phyloP scores from a whole-genome alignment of 306 rosid species.

The Casuarina cunninghamiana region DNA sequence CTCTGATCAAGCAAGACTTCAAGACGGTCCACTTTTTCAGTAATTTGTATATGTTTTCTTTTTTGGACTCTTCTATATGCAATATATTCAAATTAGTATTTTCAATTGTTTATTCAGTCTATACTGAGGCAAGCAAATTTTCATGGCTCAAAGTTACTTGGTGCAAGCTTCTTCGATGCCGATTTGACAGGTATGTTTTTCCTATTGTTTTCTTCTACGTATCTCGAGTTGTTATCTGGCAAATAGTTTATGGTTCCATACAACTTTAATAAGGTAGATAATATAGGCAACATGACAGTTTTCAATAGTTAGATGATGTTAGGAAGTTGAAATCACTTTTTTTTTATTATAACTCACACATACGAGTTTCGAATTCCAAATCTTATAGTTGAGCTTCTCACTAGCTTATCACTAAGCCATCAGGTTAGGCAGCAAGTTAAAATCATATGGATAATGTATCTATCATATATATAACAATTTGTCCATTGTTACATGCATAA shows the following conservation, averaged over 20 bases:
- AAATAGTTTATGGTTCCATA: background rate
- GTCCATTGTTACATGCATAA: background rate
- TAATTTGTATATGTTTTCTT: background rate
- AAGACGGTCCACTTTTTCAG: conserved; percentile 61
- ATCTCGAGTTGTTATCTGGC: background rate
- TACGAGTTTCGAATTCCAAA: no score
- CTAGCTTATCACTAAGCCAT: no score
- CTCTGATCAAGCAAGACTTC: conserved; percentile 89
- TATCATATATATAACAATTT: background rate
- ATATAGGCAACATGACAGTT: background rate
- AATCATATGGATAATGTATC: background rate
- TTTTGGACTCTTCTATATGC: background rate
- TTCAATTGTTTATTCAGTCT: conserved; percentile 50
- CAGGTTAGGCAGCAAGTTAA: background rate
- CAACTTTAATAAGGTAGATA: background rate
- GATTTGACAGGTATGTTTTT: conserved; percentile 78
- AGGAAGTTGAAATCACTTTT: background rate
- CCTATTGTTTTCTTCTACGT: background rate
- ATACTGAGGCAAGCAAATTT: conserved; percentile 84
- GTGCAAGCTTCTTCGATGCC: conserved; percentile 95
- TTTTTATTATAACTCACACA: no score
- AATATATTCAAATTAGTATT: conserved; percentile 10
- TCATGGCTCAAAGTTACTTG: conserved; percentile 80
- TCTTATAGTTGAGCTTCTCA: no score
- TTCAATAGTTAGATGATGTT: background rate